A percentile compares a stretch with the other conserved stretches of the same genome.
phyloP scores from a whole-genome alignment of 345 rosid genomes.

The Gossypium bickii region DNA sequence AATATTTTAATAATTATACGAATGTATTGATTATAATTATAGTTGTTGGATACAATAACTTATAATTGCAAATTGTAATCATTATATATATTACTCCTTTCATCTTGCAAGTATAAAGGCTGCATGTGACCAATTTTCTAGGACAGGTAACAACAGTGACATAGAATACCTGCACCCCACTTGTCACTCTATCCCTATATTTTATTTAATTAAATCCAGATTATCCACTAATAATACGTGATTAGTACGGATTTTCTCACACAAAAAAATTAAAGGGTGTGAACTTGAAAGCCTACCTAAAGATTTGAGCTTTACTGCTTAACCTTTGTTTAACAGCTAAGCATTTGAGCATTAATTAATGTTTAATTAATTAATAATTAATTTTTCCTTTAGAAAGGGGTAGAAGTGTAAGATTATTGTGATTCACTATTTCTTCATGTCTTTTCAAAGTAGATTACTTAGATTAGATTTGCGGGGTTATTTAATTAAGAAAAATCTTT shows the following conservation, averaged over 20 bases:
- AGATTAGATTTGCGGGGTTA: conserved; percentile 25
- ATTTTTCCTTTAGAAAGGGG: background rate
- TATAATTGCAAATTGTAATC: too few relatives aligned
- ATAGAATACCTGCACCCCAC: background rate
- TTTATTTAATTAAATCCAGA: conserved; percentile 15
- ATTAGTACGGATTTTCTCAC: conserved; percentile 29
- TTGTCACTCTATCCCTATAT: background rate
- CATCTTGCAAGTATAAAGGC: background rate
- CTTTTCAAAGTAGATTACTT: conserved; percentile 22
- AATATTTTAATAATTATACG: too few relatives aligned
- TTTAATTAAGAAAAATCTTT: background rate
- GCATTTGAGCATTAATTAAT: conserved; percentile 18
- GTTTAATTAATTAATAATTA: background rate
- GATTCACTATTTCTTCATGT: conserved; percentile 14
- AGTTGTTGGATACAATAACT: too few relatives aligned
- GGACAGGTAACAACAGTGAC: conserved; percentile 5
- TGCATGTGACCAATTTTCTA: conserved; percentile 19
- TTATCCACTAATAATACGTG: conserved; percentile 32
- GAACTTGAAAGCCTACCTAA: background rate
- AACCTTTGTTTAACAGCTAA: conserved; percentile 35
- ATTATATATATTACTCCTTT: too few relatives aligned
- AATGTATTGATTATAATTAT: too few relatives aligned
- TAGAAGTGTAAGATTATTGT: conserved; percentile 3
- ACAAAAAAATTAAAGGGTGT: background rate
- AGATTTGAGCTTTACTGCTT: conserved; percentile 5